Evolutionary conservation across 2,329 filamentous ascomycete species (phyloP).

Genomic region (Emergomyces pasteurianus): DNA sequence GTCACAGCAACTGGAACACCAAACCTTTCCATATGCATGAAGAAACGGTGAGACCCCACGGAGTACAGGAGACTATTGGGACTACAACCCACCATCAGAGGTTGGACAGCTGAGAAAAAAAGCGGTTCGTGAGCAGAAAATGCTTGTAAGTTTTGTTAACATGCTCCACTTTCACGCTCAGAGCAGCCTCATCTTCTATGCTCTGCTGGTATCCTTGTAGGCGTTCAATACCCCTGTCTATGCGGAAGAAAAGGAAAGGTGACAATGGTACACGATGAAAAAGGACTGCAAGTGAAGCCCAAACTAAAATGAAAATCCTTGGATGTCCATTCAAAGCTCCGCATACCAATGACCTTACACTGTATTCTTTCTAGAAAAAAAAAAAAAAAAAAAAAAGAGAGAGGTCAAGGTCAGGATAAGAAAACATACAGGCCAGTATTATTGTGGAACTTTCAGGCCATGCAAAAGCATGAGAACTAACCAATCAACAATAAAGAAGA

Average conservation of each 20-base stretch:
- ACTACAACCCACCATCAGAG: neutral
- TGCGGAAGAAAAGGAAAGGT: neutral
- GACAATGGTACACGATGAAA: neutral
- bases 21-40: slow-evolving; percentile 3
- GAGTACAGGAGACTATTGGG: neutral
- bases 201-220: neutral
- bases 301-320: neutral
- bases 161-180: neutral
- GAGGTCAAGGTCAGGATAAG: no score
- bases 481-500: neutral
- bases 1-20: neutral
- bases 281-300: neutral
- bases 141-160: neutral
- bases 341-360: neutral
- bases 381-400: no score
- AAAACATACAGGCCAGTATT: neutral
- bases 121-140: neutral
- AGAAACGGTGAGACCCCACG: slow-evolving; percentile 1
- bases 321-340: neutral
- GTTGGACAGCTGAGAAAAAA: neutral
- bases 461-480: neutral
- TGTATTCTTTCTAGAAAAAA: neutral
- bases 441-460: neutral
- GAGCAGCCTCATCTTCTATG: neutral
- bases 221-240: neutral